phyloP scores from a whole-genome alignment of 2,329 filamentous ascomycete genomes.

The Colletotrichum plurivorum region DNA sequence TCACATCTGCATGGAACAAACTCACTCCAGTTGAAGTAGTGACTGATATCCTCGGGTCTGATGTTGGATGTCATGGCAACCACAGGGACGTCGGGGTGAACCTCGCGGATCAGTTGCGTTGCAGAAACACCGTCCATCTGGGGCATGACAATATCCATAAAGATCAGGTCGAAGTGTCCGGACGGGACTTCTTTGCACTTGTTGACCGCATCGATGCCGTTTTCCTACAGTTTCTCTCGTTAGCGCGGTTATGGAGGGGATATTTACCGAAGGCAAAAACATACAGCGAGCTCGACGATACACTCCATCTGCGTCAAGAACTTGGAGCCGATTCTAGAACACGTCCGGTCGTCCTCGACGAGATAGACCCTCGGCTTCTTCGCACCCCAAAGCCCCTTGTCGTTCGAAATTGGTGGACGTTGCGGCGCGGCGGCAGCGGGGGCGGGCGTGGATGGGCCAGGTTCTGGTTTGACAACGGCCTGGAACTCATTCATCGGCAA shows the following conservation, averaged over 20 bases:
- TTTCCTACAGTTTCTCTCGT: constrained; percentile 54
- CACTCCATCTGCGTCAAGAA: constrained; percentile 77
- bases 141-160: constrained; percentile 98
- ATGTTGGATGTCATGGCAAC: constrained; percentile 99
- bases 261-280: constrained; percentile 46
- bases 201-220: constrained; percentile 92
- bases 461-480: constrained; percentile 40
- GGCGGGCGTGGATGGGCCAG: constrained; percentile 36
- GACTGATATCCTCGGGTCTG: constrained; percentile 93
- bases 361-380: constrained; percentile 86
- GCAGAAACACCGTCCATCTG: constrained; percentile 95
- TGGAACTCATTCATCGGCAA: constrained; percentile 64
- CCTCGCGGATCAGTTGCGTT: constrained; percentile 92
- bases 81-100: constrained; percentile 85
- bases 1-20: background rate
- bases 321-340: constrained; percentile 77
- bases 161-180: constrained; percentile 75
- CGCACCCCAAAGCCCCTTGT: constrained; percentile 68
- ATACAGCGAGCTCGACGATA: constrained; percentile 76
- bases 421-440: constrained; percentile 42
- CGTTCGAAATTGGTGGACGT: constrained; percentile 48
- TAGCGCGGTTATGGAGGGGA: background rate
- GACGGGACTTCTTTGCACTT: constrained; percentile 74
- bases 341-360: constrained; percentile 85
- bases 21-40: constrained; percentile 80